Percentiles rank a stretch among this genome's conserved stretches.
These are phyloP conservation scores for Lepidium didymum DNA, from an alignment of 345 rosid genomes.

Conservation along the genomic window DNA sequence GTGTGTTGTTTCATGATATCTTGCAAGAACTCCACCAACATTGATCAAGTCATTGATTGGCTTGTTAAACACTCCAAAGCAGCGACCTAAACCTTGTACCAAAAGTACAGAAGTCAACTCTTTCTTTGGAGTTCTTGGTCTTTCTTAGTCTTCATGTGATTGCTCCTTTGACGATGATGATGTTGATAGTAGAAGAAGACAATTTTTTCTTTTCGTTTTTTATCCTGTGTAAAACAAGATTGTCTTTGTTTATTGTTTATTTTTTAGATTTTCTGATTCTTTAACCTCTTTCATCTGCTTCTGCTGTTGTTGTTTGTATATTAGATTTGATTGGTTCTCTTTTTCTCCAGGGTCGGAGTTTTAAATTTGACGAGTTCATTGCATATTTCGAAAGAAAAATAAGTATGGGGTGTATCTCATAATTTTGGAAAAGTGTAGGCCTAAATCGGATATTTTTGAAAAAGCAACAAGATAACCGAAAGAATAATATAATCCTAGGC, in stretches of 20 bases:
- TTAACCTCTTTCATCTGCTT: constrained; percentile 5
- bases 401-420: background rate
- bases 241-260: background rate
- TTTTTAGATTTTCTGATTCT: background rate
- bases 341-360: background rate
- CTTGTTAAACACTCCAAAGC: constrained; percentile 88
- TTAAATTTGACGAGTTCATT: background rate
- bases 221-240: constrained; percentile 11
- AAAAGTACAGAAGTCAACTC: background rate
- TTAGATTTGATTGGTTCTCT: constrained; percentile 21
- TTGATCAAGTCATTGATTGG: constrained; percentile 87
- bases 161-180: constrained; percentile 3
- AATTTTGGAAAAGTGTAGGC: background rate
- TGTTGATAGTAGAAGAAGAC: constrained; percentile 21
- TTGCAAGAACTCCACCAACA: constrained; percentile 88
- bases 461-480: background rate
- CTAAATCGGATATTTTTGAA: background rate
- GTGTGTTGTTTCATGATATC: constrained; percentile 95
- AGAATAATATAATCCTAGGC: background rate
- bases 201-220: background rate
- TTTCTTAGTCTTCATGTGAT: constrained; percentile 21
- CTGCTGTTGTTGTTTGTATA: constrained; percentile 29
- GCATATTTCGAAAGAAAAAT: background rate
- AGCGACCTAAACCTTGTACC: constrained; percentile 29
- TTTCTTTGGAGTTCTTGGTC: constrained; percentile 16